Percentiles rank a stretch among this genome's conserved stretches.
phyloP scores from a whole-genome alignment of 768 basidiomycete genomes.

The Crucibulum laeve region DNA sequence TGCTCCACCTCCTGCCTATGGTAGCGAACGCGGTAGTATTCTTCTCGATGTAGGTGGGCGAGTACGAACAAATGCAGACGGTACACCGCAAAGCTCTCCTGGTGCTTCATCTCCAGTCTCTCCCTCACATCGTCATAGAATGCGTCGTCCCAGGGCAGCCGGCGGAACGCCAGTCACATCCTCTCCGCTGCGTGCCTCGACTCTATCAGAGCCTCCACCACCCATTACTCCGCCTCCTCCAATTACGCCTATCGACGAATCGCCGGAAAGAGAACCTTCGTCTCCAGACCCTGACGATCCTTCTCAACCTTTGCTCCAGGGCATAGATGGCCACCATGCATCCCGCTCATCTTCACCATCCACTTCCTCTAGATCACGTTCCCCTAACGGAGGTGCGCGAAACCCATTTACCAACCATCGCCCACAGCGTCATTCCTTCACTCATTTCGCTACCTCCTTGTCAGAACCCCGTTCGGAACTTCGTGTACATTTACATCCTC shows the following conservation, averaged over 20 bases:
- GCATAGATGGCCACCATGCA: conserved; percentile 24
- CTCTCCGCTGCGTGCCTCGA: conserved; percentile 61
- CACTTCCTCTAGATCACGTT: conserved; percentile 53
- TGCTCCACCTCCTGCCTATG: conserved; percentile 97
- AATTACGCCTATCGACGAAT: conserved; percentile 77
- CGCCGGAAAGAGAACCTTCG: conserved; percentile 36
- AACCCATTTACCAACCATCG: conserved; percentile 76
- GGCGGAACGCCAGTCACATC: conserved; percentile 44
- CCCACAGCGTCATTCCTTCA: conserved; percentile 59
- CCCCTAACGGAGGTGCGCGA: conserved; percentile 77
- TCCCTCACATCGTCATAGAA: conserved; percentile 57
- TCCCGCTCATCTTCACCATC: conserved; percentile 42
- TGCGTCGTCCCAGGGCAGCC: conserved; percentile 45
- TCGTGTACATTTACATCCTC: conserved; percentile 67
- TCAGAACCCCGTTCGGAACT: conserved; percentile 65
- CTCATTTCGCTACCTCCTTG: conserved; percentile 57
- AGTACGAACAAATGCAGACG: conserved; percentile 31
- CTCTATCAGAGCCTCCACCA: conserved; percentile 31
- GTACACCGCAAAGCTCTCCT: conserved; percentile 36
- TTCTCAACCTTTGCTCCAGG: conserved; percentile 17
- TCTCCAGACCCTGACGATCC: conserved; percentile 23
- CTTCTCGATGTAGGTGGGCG: conserved; percentile 85
- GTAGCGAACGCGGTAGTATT: conserved; percentile 94
- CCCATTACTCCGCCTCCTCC: conserved; percentile 56
- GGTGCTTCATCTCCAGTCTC: conserved; percentile 43